Evolutionary conservation across 2,329 filamentous ascomycete species (phyloP).

Genomic region (Ploettnerulaceae sp.): DNA sequence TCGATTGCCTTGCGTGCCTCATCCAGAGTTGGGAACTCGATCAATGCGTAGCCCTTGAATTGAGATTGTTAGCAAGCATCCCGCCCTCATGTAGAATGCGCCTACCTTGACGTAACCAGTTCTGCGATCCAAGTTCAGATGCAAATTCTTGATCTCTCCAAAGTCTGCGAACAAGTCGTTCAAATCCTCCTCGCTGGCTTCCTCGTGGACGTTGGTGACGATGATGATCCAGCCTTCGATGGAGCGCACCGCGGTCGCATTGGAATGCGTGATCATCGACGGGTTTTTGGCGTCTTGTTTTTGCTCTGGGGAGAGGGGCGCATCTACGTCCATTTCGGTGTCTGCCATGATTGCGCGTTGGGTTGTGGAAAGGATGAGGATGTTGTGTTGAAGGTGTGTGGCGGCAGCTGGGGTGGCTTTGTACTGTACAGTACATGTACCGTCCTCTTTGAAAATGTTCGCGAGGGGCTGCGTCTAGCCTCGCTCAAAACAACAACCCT

Average conservation of each 20-base stretch:
- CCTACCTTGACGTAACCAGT: constrained; percentile 82
- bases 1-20: constrained; percentile 81
- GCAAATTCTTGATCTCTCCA: constrained; percentile 82
- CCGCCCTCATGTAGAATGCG: not conserved
- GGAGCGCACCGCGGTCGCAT: constrained; percentile 76
- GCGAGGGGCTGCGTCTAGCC: no score
- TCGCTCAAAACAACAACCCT: no score
- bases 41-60: constrained; percentile 73
- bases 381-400: not conserved
- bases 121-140: constrained; percentile 75
- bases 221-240: constrained; percentile 89
- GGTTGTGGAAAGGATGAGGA: not conserved
- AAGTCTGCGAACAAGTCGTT: constrained; percentile 79
- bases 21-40: constrained; percentile 74
- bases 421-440: no score
- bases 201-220: constrained; percentile 82
- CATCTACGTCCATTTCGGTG: constrained; percentile 42
- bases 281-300: constrained; percentile 53
- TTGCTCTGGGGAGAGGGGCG: constrained; percentile 35
- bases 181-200: constrained; percentile 77
- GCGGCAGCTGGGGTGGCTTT: not conserved
- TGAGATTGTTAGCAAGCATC: constrained; percentile 1
- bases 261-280: constrained; percentile 67
- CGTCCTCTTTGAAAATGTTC: no score
- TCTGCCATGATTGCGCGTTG: constrained; percentile 38